Base-by-base conservation (phyloP, 768 basidiomycete species). In the Lentinula lateritia region DNA sequence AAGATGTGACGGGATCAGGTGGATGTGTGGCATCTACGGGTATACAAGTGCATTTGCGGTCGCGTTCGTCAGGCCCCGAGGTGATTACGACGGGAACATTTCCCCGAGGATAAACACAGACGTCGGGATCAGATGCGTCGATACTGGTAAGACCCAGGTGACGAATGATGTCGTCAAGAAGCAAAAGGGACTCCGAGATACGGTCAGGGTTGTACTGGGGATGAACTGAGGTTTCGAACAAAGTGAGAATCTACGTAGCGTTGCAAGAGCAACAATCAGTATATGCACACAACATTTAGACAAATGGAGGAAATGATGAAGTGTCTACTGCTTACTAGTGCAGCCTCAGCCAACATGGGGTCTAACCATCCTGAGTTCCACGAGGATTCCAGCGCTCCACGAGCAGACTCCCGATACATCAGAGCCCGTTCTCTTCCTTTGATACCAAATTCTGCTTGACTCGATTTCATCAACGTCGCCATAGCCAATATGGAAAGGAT, bases 151-250 rank as follows among this genome's bases (percentile, higher is more conserved):
- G 77, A 3, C 75, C 70, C 2, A 87, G 75, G 2, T 71, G 71
- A n/a, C 76, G 78, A 62, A 93, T 81, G 61, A 92, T 83, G 35
- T 78, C 76, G 68, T 93, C 91, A 36, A 92, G 76, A 23, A 80
- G 75, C 43, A 81, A 68, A 9, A 93, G 74, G 0, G 89, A 78
- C 18, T 72, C 72, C 20, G 76, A 74, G 10, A 84, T 80, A 13
- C 86, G 80, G 20, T 82, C 79, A 4, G 81, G 76, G 20, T 79
- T 80, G 68, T 90, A 81, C 46, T 81, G 75, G 6, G 89, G 89
- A 62, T 92, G 88, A 5, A 87, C 81, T 1, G 88, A 92, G 0
- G 83, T 81, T 70, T 93, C 91, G 66, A 90, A 93, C 2, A 93
- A 74, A 5, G 90, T 87, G 8, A 92, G 78, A 53, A 93, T 83